Evolutionary conservation across 257 asterid genomes (phyloP).

Genomic region (Avicennia marina): DNA sequence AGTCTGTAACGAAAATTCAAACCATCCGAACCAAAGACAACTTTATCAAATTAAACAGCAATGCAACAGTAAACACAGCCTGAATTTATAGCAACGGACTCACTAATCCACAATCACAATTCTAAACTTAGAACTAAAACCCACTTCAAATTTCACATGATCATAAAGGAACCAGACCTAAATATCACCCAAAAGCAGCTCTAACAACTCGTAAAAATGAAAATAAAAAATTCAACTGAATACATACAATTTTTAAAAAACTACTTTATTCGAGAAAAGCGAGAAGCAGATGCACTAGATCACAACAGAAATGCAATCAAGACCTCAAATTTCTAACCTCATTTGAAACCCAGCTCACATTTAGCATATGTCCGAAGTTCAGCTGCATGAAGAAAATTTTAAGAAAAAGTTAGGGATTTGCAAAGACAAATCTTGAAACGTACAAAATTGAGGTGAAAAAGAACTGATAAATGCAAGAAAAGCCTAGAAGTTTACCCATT

Average conservation of each 20-base stretch:
- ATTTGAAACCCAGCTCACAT: slow-evolving; percentile 20
- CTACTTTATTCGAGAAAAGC: slow-evolving; percentile 1
- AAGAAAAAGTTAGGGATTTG: slow-evolving; percentile 23
- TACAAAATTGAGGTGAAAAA: background rate
- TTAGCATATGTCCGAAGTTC: slow-evolving; percentile 19
- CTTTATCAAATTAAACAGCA: too few species aligned
- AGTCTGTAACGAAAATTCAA: too few species aligned
- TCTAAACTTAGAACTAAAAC: too few species aligned
- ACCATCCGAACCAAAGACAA: too few species aligned
- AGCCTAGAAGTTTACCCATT: too few species aligned
- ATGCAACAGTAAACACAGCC: too few species aligned
- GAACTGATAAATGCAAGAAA: slow-evolving; percentile 12
- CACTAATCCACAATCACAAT: too few species aligned
- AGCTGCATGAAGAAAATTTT: slow-evolving; percentile 25
- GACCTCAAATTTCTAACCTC: slow-evolving; percentile 23
- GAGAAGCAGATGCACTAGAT: slow-evolving; percentile 21
- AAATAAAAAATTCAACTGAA: slow-evolving; percentile 2
- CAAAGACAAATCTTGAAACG: slow-evolving; percentile 15
- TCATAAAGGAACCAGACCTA: too few species aligned
- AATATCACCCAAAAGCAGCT: too few species aligned
- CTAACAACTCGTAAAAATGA: background rate
- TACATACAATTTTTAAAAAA: slow-evolving; percentile 9
- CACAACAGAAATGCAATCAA: slow-evolving; percentile 21
- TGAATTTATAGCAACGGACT: too few species aligned
- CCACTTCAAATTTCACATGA: too few species aligned